Conservation (phyloP, 2,329 filamentous ascomycete genomes). For the Cylindrodendrum hubeiense region DNA sequence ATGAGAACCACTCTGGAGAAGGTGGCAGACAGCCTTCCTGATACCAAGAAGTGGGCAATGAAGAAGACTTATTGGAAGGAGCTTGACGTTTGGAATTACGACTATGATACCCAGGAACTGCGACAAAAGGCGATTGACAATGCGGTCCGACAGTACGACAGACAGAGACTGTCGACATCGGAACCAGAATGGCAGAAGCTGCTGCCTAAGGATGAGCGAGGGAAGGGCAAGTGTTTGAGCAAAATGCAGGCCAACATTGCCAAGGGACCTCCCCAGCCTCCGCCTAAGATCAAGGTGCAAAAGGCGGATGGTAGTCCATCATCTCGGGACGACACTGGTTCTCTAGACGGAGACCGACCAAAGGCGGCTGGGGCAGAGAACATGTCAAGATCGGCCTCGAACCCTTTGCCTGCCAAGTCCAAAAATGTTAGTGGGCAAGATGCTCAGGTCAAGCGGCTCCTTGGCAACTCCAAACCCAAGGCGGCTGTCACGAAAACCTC, state of each 20-base stretch:
- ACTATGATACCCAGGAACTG: conserved; percentile 65
- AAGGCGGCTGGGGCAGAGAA: conserved; percentile 52
- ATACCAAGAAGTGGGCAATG: conserved; percentile 65
- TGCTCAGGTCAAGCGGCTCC: conserved; percentile 67
- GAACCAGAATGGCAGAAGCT: conserved; percentile 73
- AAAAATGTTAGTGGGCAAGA: conserved; percentile 69
- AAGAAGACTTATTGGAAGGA: conserved; percentile 72
- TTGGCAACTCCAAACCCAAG: conserved; percentile 54
- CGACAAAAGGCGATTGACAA: conserved; percentile 72
- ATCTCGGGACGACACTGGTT: conserved; percentile 53
- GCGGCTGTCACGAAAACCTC: conserved; percentile 49
- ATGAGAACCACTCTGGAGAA: conserved; percentile 68
- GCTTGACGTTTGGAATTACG: conserved; percentile 73
- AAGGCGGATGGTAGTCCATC: conserved; percentile 62
- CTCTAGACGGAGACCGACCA: conserved; percentile 45
- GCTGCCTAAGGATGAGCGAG: conserved; percentile 68
- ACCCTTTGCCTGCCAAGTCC: conserved; percentile 62
- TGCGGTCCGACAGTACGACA: conserved; percentile 71
- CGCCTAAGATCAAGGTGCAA: conserved; percentile 63
- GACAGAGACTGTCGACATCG: conserved; percentile 65
- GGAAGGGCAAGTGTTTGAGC: conserved; percentile 70
- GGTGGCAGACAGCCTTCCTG: conserved; percentile 65
- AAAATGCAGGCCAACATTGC: conserved; percentile 71
- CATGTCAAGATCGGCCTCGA: conserved; percentile 65
- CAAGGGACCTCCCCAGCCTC: conserved; percentile 60